phyloP scores from a whole-genome alignment of 1,284 basidiomycete species.

The Ceratobasidium sp. region DNA sequence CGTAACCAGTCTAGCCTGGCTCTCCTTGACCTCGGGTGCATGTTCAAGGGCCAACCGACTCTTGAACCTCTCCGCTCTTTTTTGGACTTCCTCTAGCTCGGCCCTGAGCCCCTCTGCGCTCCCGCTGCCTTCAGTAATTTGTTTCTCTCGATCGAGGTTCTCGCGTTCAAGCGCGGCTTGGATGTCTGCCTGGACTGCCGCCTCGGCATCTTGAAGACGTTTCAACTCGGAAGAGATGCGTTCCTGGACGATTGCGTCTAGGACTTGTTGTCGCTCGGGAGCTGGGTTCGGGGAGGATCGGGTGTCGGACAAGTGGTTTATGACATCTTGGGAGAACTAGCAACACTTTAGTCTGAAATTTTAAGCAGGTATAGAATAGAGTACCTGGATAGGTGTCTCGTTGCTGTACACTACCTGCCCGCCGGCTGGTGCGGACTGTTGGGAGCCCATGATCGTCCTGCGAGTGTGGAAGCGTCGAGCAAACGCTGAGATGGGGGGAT shows the following conservation, averaged over 20 bases:
- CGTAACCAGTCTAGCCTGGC: constrained; percentile 65
- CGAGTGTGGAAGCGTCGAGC: constrained; percentile 13
- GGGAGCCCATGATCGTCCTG: constrained; percentile 27
- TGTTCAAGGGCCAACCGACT: constrained; percentile 62
- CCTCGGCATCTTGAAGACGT: constrained; percentile 69
- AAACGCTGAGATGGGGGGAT: background rate
- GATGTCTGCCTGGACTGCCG: constrained; percentile 68
- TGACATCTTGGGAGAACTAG: constrained; percentile 78
- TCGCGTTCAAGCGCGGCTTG: constrained; percentile 77
- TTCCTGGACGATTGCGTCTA: constrained; percentile 71
- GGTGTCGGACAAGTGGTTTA: constrained; percentile 74
- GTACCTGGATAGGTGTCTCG: constrained; percentile 70
- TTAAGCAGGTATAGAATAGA: constrained; percentile 15
- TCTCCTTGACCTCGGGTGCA: constrained; percentile 63
- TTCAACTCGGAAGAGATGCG: constrained; percentile 71
- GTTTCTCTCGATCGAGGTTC: constrained; percentile 73
- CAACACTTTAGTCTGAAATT: constrained; percentile 34
- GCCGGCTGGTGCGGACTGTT: constrained; percentile 29
- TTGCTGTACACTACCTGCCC: constrained; percentile 58
- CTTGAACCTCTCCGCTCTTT: constrained; percentile 77
- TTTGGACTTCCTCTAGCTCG: constrained; percentile 73
- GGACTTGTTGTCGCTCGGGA: constrained; percentile 69
- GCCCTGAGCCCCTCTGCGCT: constrained; percentile 68
- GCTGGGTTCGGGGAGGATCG: constrained; percentile 63
- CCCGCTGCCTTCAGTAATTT: constrained; percentile 52